phyloP scores from a whole-genome alignment of 768 basidiomycete species.

The Pisolithus microcarpus region DNA sequence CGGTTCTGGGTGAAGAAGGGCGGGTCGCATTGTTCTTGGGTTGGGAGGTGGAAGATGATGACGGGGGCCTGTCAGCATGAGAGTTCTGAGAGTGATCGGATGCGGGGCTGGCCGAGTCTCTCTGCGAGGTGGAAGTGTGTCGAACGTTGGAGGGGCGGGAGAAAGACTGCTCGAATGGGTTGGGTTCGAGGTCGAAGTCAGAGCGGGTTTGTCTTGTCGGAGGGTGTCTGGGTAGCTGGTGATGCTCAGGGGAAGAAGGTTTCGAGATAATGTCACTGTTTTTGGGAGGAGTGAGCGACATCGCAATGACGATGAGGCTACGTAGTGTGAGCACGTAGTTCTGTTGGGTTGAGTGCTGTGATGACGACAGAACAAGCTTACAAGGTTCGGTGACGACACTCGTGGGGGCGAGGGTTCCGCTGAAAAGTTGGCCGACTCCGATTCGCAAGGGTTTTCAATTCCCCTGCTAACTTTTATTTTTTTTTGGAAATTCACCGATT shows the following conservation, averaged over 20 bases:
- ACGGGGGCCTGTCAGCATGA: conserved; percentile 25
- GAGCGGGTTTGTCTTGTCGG: conserved; percentile 43
- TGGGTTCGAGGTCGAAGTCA: conserved; percentile 76
- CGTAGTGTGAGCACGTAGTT: conserved; percentile 1
- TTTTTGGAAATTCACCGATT: background rate
- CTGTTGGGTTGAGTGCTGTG: background rate
- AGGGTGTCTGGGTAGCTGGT: conserved; percentile 12
- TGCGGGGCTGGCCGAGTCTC: conserved; percentile 25
- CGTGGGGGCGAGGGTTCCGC: conserved; percentile 8
- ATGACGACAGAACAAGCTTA: conserved; percentile 22
- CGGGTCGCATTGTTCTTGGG: conserved; percentile 26
- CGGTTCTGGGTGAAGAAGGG: conserved; percentile 49
- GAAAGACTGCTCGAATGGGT: conserved; percentile 95
- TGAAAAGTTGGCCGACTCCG: conserved; percentile 11
- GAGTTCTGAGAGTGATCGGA: conserved; percentile 34
- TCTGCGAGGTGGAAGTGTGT: conserved; percentile 30
- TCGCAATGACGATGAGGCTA: conserved; percentile 18
- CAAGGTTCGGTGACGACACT: conserved; percentile 15
- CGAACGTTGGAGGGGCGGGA: conserved; percentile 52
- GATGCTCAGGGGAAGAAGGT: conserved; percentile 2
- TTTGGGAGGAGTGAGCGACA: conserved; percentile 23
- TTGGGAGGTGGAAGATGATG: conserved; percentile 26
- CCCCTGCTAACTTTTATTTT: conserved; percentile 3
- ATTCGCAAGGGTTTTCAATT: background rate
- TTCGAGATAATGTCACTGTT: conserved; percentile 28